phyloP scores from a whole-genome alignment of 148 eudicot genomes.

The Nyssa sinensis region DNA sequence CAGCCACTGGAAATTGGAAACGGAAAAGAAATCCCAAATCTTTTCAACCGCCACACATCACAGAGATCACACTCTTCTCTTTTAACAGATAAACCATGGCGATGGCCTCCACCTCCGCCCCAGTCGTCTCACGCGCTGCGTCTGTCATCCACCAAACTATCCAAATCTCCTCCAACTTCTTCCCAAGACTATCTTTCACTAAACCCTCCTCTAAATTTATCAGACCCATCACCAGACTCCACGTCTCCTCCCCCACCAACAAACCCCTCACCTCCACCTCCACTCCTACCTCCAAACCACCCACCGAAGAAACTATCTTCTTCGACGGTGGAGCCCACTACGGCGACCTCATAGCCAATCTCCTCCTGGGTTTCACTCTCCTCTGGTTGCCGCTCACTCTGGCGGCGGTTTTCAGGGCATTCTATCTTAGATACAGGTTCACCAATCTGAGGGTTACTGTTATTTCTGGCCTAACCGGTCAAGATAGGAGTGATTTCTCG shows the following conservation, averaged over 20 bases:
- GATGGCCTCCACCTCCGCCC: conserved; percentile 38
- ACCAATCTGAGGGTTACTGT: conserved; percentile 79
- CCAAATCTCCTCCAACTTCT: conserved; percentile 10
- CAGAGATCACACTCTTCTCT: not conserved
- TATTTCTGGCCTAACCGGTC: conserved; percentile 78
- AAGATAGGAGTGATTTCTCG: conserved; percentile 83
- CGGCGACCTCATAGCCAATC: conserved; percentile 75
- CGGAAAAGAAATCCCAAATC: too few relatives aligned
- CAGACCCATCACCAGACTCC: conserved; percentile 51
- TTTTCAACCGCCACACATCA: not conserved
- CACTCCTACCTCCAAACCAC: conserved; percentile 34
- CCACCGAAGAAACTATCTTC: conserved; percentile 58
- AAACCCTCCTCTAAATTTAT: conserved; percentile 19
- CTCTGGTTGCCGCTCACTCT: conserved; percentile 84
- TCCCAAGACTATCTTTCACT: conserved; percentile 13
- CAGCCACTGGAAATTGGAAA: not conserved
- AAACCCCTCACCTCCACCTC: conserved; percentile 32
- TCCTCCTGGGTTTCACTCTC: conserved; percentile 78
- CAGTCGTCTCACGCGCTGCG: conserved; percentile 9
- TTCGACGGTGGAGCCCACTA: conserved; percentile 97
- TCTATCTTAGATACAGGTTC: conserved; percentile 73
- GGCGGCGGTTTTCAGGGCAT: conserved; percentile 83
- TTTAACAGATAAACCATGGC: conserved; percentile 26
- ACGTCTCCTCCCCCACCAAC: conserved; percentile 57
- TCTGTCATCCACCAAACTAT: conserved; percentile 27